Percentiles rank a stretch among this genome's conserved stretches.
phyloP scores from a whole-genome alignment of 2,329 filamentous ascomycete genomes.

The Colletotrichum zoysiae region DNA sequence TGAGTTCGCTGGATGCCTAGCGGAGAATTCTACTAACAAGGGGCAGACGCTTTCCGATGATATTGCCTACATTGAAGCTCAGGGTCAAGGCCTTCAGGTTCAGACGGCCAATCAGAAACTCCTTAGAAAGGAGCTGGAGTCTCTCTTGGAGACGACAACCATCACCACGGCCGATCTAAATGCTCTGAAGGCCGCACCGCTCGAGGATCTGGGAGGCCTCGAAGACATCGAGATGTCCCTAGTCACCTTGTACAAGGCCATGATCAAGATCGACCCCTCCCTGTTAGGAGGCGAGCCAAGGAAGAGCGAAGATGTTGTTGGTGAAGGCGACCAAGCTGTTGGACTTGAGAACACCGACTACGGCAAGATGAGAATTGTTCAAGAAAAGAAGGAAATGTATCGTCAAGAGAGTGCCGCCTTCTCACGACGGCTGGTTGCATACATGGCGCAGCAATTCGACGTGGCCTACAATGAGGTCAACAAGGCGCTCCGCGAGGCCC shows the following conservation, averaged over 20 bases:
- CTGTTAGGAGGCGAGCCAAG: slow-evolving; percentile 67
- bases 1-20: slow-evolving; percentile 60
- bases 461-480: slow-evolving; percentile 78
- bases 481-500: slow-evolving; percentile 70
- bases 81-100: slow-evolving; percentile 95
- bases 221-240: slow-evolving; percentile 83
- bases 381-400: slow-evolving; percentile 95
- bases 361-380: slow-evolving; percentile 91
- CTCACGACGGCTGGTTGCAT: slow-evolving; percentile 82
- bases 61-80: slow-evolving; percentile 96
- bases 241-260: slow-evolving; percentile 88
- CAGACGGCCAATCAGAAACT: slow-evolving; percentile 97
- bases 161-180: slow-evolving; percentile 83
- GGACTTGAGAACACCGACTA: slow-evolving; percentile 72
- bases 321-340: slow-evolving; percentile 57
- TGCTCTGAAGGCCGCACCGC: slow-evolving; percentile 77
- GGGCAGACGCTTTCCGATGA: slow-evolving; percentile 90
- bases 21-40: slow-evolving; percentile 43
- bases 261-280: slow-evolving; percentile 91
- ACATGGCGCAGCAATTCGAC: slow-evolving; percentile 85
- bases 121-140: slow-evolving; percentile 88
- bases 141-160: slow-evolving; percentile 89
- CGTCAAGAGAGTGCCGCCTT: slow-evolving; percentile 81
- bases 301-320: slow-evolving; percentile 63
- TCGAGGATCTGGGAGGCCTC: slow-evolving; percentile 78